These are phyloP conservation scores for Piper longum DNA, from an alignment of 164 flowering plant species.

Conservation along the genomic window DNA sequence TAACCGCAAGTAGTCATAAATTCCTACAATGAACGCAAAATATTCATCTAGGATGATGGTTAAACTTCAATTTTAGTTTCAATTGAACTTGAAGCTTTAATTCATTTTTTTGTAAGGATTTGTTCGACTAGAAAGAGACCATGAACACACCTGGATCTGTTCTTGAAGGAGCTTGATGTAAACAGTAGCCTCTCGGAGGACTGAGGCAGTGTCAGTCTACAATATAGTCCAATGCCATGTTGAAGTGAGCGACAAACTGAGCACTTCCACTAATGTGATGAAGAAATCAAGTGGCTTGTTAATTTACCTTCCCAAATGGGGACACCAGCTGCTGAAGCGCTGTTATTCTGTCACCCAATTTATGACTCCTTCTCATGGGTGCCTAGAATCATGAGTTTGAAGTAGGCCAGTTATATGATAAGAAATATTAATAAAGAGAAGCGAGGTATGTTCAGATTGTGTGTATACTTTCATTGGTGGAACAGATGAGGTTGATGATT, in stretches of 20 bases:
- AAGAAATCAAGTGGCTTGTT: background rate
- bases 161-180: conserved; percentile 44
- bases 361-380: conserved; percentile 43
- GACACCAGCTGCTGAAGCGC: conserved; percentile 68
- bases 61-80: background rate
- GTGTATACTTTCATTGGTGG: conserved; percentile 11
- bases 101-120: background rate
- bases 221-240: background rate
- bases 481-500: conserved; percentile 2
- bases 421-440: background rate
- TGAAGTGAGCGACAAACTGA: background rate
- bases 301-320: conserved; percentile 71
- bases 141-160: conserved; percentile 30
- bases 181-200: conserved; percentile 52
- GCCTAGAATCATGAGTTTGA: conserved; percentile 11
- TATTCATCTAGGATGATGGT: background rate
- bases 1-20: too few relatives aligned
- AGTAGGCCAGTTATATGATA: background rate
- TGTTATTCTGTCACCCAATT: conserved; percentile 50
- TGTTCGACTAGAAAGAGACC: background rate
- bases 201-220: conserved; percentile 77
- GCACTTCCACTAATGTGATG: background rate
- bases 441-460: background rate
- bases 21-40: too few relatives aligned
- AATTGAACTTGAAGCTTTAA: background rate